Base-by-base conservation (phyloP, 306 rosid species). In the Psophocarpus tetragonolobus region DNA sequence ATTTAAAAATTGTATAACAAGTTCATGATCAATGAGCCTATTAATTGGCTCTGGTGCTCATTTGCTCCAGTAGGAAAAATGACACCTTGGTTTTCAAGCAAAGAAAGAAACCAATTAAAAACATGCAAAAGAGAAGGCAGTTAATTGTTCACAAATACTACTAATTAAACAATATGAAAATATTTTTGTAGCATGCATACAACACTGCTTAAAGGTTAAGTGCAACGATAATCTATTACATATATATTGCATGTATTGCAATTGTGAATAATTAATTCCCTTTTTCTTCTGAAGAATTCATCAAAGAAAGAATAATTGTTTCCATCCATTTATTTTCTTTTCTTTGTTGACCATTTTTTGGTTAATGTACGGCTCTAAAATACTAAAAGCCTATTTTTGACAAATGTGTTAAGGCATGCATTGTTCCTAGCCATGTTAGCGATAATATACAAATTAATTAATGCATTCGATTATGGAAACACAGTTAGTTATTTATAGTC, bases 361-460 rank as follows among this genome's bases (percentile, higher is more conserved):
- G 7, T 23, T 51, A 18, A 20, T 17, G 23, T 48, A 7, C 17
- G 17, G 7, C 51, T 42, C 17, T 45, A 45, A 13, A 45, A 15
- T 1, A 36, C 11, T 36, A 36, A n/a, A n/a, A n/a, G 42, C 42
- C 42, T 38, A n/a, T 48, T 48, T 48, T 48, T 48, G 24, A 48
- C 56, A 48, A n/a, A n/a, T 48, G 21, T n/a, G 20, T 24, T 23
- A 10, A 54, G 2, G 11, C n/a, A 23, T 23, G 7, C 4, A 3
- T 51, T 23, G n/a, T 23, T 73, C 41, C 26, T 39, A 57, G 26
- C 29, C 29, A 24, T 73, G 39, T 8, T 23, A 44, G 51, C n/a
- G n/a, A n/a, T 38, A 33, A 60, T 74, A 44, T 61, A 38, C 15
- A 18, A 61, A 44, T 74, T 8, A 18, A 69, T 78, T n/a, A 35